A percentile compares a stretch with the other conserved stretches of the same genome.
Conservation (phyloP, 1,284 basidiomycete genomes). For the Phlebopus sp. region DNA sequence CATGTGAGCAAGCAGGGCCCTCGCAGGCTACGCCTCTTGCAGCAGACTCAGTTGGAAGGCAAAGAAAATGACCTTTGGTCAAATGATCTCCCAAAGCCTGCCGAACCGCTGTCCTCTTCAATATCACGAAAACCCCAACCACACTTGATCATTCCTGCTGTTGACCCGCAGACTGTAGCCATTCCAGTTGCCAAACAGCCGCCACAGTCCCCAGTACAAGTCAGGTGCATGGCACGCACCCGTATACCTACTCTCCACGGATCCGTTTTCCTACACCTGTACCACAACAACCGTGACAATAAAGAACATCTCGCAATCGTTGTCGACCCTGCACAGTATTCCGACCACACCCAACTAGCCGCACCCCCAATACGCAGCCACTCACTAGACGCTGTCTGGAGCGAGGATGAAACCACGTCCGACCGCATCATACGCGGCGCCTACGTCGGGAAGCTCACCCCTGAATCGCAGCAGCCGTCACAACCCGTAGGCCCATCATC, state of each 20-base stretch:
- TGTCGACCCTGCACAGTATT: constrained; percentile 83
- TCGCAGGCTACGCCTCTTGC: constrained; percentile 52
- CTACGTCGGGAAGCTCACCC: constrained; percentile 82
- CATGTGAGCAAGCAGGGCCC: constrained; percentile 75
- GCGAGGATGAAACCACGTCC: constrained; percentile 84
- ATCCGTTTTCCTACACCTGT: constrained; percentile 90
- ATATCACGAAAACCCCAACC: constrained; percentile 21
- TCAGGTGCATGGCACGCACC: constrained; percentile 95
- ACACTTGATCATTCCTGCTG: constrained; percentile 6
- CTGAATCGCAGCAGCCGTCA: constrained; percentile 54
- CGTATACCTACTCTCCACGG: constrained; percentile 97
- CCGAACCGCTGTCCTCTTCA: constrained; percentile 28
- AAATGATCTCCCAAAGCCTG: constrained; percentile 20
- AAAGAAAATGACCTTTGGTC: constrained; percentile 33
- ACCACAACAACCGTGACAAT: constrained; percentile 85
- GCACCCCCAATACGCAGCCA: constrained; percentile 73
- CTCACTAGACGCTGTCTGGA: constrained; percentile 86
- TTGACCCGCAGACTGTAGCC: constrained; percentile 8
- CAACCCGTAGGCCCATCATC: constrained; percentile 35
- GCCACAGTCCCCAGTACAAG: constrained; percentile 38
- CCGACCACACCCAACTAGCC: constrained; percentile 36
- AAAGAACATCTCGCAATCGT: constrained; percentile 99
- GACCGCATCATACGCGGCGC: constrained; percentile 94
- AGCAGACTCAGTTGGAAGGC: constrained; percentile 11
- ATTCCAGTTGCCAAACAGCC: constrained; percentile 14